Base-by-base conservation (phyloP, 257 asterid genomes). In the Anisodus tanguticus region DNA sequence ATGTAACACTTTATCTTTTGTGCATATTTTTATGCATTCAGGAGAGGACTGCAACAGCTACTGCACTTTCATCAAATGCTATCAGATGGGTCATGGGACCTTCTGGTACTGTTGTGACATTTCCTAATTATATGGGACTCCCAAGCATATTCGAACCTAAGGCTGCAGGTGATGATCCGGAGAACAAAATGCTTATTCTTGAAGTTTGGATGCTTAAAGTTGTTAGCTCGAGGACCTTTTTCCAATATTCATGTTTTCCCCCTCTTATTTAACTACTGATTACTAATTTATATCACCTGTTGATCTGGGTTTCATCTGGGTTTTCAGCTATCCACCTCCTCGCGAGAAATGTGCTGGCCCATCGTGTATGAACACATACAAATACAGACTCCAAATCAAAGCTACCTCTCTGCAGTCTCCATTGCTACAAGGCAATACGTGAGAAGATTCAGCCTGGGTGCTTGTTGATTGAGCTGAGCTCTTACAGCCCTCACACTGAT, bases 51-150 rank as follows among this genome's bases (percentile, higher is more conserved):
- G 89, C 89, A 4, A 88, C 86, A 53, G 83, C 86, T 81, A 85
- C 83, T 37, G 79, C 82, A 58, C 85, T 88, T 77, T 74, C 94
- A 74, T 86, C 98, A 3, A 80, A 89, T 85, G 85, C 90, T 54
- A 91, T 95, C 81, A 88, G 98, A 92, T 95, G 98, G 98, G 87
- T 93, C 76, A 90, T 88, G 81, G 94, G 95, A 85, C 97, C 97
- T 80, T 90, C 97, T 9, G 98, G 98, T 86, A 93, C 95, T 77
- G 87, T 90, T 26, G 97, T 95, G 35, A 92, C 91, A 82, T 95
- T 95, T 89, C 97, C 98, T 12, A 82, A 87, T n/a, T 97, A 91
- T 80, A 87, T 93, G 83, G 97, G 98, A 83, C 95, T 95, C 85
- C 98, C 97, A 49, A 92, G 93, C 83, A 95, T 93, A 85, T 92